Percentiles rank a stretch among this genome's conserved stretches.
phyloP scores from a whole-genome alignment of 1,284 basidiomycete genomes.

The Microbotryum intermedium region DNA sequence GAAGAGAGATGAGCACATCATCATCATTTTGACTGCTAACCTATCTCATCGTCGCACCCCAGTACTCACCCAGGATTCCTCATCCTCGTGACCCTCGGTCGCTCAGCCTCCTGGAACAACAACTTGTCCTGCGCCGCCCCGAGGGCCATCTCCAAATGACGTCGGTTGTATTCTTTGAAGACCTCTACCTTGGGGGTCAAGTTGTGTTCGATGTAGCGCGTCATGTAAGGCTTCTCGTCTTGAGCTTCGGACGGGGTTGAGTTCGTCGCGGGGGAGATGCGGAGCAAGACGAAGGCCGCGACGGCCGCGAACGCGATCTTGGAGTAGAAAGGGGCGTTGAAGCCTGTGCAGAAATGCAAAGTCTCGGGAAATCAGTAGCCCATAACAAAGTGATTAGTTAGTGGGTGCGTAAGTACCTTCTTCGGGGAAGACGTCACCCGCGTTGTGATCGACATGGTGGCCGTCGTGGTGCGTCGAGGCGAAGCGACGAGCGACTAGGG shows the following conservation, averaged over 20 bases:
- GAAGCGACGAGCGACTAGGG: background rate
- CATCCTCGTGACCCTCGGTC: slow-evolving; percentile 38
- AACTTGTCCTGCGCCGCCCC: slow-evolving; percentile 41
- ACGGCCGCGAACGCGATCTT: slow-evolving; percentile 20
- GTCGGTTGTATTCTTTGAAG: slow-evolving; percentile 36
- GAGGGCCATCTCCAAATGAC: slow-evolving; percentile 41
- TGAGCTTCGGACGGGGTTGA: slow-evolving; percentile 9
- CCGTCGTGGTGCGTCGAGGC: background rate
- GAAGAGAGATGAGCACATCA: too few species aligned
- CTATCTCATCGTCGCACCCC: too few species aligned
- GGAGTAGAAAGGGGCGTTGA: slow-evolving; percentile 31
- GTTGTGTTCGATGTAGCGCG: slow-evolving; percentile 38
- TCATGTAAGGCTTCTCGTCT: slow-evolving; percentile 33
- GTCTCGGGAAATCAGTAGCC: too few species aligned
- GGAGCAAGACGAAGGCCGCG: slow-evolving; percentile 31
- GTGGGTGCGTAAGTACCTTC: background rate
- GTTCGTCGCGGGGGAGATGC: slow-evolving; percentile 31
- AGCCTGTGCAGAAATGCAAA: too few species aligned
- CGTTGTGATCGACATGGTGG: background rate
- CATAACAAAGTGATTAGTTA: too few species aligned
- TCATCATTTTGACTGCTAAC: too few species aligned
- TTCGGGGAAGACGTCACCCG: slow-evolving; percentile 1
- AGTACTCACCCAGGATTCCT: slow-evolving; percentile 40
- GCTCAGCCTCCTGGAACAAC: slow-evolving; percentile 44
- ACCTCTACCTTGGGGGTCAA: slow-evolving; percentile 34